phyloP scores from a whole-genome alignment of 2,329 filamentous ascomycete genomes.

The Penicillium sp. region DNA sequence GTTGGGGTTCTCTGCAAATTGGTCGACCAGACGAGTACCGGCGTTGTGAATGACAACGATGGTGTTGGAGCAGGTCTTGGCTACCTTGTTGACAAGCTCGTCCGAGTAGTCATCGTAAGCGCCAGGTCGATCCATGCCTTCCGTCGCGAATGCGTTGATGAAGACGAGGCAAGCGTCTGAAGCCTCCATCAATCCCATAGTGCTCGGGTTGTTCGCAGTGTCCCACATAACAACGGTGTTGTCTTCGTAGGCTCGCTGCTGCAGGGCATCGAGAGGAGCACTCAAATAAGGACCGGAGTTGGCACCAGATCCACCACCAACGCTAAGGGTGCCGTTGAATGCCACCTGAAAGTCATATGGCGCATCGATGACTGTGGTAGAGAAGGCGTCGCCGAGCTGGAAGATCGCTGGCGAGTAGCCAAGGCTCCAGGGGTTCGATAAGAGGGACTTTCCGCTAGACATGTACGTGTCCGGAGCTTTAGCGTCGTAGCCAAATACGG shows the following conservation, averaged over 20 bases:
- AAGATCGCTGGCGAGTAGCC: conserved; percentile 11
- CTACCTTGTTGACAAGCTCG: conserved; percentile 64
- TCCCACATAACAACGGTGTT: conserved; percentile 61
- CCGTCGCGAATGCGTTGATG: conserved; percentile 24
- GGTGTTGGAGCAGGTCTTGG: conserved; percentile 74
- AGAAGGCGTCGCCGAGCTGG: conserved; percentile 9
- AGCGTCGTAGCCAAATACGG: conserved; percentile 63
- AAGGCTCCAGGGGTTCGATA: conserved; percentile 9
- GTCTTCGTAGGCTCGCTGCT: conserved; percentile 54
- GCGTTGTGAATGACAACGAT: conserved; percentile 87
- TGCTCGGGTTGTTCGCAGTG: conserved; percentile 42
- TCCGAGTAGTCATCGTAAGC: conserved; percentile 23
- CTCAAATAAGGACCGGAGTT: conserved; percentile 50
- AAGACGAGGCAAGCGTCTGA: conserved; percentile 25
- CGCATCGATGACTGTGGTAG: conserved; percentile 27
- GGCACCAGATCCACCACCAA: conserved; percentile 52
- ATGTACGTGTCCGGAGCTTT: conserved; percentile 23
- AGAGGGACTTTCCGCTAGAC: conserved; percentile 26
- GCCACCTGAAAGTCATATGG: conserved; percentile 26
- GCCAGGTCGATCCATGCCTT: conserved; percentile 16
- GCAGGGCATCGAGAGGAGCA: conserved; percentile 57
- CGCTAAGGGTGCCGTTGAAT: conserved; percentile 49
- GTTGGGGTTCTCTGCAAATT: conserved; percentile 58
- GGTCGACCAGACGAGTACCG: conserved; percentile 71
- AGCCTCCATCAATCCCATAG: conserved; percentile 9